Base-by-base conservation (phyloP, 1,139 yeast species). In the Blastobotrys raffinosifermentans region DNA sequence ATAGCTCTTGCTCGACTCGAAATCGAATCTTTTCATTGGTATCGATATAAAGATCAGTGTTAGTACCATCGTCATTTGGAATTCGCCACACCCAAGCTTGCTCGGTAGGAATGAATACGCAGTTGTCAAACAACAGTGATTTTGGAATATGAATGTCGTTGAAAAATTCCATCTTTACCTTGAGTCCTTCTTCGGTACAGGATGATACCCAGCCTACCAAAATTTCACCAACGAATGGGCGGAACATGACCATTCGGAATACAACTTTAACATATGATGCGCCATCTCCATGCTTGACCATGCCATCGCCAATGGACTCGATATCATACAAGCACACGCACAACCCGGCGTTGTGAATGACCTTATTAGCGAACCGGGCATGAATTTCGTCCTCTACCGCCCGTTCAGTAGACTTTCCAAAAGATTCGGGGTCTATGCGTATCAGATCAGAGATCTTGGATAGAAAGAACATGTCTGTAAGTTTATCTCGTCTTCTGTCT, bases 221-320 rank as follows among this genome's bases (percentile, higher is more conserved):
- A n/a, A 89, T 74, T 56, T 91, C 98, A 3, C 98, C 98, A 1
- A 85, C 78, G 60, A 89, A 87, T 1, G 98, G 98, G 49, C 91
- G 81, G 71, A 94, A 91, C 2, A 91, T 81, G 14, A 89, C 68
- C 35, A 83, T 69, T 37, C 96, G 64, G 55, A 87, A 85, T 39
- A 67, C 72, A 13, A 82, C 47, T 45, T 80, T 83, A 31, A 87
- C 79, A 51, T 72, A 89, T 2, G 91, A 73, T 1, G 91, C 87
- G 4, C 98, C 98, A 60, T 91, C 97, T n/a, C 98, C 97, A 2
- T 96, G 95, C 51, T 80, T 81, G 46, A 91, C 69, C 44, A 85
- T 69, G 2, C 97, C 98, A 52, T 91, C 97, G 39, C 84, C 84
- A 30, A 83, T 78, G 20, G 74, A 74, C 41, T 80, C 64, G 4